Base-by-base conservation (phyloP, 306 rosid genomes). In the Acacia confusa region DNA sequence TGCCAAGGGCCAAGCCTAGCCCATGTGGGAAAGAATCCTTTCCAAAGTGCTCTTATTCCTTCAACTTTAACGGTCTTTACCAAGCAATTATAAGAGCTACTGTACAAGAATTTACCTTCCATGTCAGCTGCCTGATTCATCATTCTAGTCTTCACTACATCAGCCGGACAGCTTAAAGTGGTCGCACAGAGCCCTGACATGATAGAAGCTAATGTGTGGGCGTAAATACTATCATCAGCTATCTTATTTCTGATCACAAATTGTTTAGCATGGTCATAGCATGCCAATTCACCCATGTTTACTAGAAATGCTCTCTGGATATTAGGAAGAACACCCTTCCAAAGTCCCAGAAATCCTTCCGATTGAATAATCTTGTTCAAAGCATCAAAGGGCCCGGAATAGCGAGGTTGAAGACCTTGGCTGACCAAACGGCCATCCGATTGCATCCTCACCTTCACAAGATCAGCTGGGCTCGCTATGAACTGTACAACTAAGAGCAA, bases 1-100 rank as follows among this genome's bases (percentile, higher is more conserved):
- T 91, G 97, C 97, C 97, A 89, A 24, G 97, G 95, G 48, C 97
- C 97, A 63, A 95, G 93, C 90, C 99, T 90, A 36, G 95, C 95
- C 97, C 97, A 93, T 10, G 99, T 92, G 14, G 94, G 97, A 77
- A 95, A 91, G 88, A 95, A 93, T 27, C 99, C 97, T 84, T 95
- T 95, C 97, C 99, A 95, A 45, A 90, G 70, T 47, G 97, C 97
- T 78, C 89, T 88, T 45, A 85, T 60, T 75, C 99, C 97, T 85
- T 93, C 99, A 83, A 90, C 74, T 87, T 85, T 88, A 80, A 90
- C 91, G 0, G 97, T 93, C 90, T 91, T 93, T 65, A 90, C 85
- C 79, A 95, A 82, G 86, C 97, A 95, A 84, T 91, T 96, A 80
- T 83, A 88, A 47, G 97, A 89, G 82, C 87, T 85, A 7, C 30